Evolutionary conservation across 129 eudicot species (phyloP).

Genomic region (Apium graveolens): DNA sequence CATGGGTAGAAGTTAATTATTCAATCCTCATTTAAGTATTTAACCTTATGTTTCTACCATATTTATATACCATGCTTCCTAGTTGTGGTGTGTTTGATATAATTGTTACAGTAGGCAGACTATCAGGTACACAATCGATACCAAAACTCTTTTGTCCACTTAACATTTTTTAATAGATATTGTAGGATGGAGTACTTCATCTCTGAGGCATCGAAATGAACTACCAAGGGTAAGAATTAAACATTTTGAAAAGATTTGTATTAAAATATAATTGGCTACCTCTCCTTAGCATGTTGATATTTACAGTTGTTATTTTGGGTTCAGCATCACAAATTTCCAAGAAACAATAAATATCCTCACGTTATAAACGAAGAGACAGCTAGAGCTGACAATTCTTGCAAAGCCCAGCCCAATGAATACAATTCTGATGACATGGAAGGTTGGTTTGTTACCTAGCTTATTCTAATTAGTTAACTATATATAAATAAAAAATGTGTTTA

Average conservation of each 20-base stretch:
- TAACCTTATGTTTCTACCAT: not conserved
- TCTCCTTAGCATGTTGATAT: conserved; percentile 6
- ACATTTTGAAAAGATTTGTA: not conserved
- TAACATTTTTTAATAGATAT: conserved; percentile 42
- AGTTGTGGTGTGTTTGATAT: not conserved
- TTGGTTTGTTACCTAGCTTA: conserved; percentile 29
- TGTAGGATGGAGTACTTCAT: conserved; percentile 97
- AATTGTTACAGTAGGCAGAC: not conserved
- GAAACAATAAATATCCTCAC: conserved; percentile 57
- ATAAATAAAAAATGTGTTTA: not conserved
- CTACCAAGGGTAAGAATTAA: conserved; percentile 55
- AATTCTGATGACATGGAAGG: conserved; percentile 46
- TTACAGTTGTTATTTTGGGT: conserved; percentile 1
- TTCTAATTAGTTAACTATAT: not conserved
- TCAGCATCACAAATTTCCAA: conserved; percentile 51
- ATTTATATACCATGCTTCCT: not conserved
- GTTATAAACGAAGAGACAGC: conserved; percentile 43
- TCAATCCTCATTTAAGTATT: not conserved
- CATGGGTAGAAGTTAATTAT: not conserved
- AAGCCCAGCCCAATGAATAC: conserved; percentile 30
- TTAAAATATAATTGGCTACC: not conserved
- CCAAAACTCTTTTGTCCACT: conserved; percentile 19
- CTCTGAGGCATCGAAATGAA: conserved; percentile 58
- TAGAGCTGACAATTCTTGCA: conserved; percentile 11
- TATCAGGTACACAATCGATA: not conserved